Percentiles rank a stretch among this genome's conserved stretches.
These are phyloP conservation scores for Vitis hybrid DNA, from an alignment of 177 flowering plant genomes.

Conservation along the genomic window DNA sequence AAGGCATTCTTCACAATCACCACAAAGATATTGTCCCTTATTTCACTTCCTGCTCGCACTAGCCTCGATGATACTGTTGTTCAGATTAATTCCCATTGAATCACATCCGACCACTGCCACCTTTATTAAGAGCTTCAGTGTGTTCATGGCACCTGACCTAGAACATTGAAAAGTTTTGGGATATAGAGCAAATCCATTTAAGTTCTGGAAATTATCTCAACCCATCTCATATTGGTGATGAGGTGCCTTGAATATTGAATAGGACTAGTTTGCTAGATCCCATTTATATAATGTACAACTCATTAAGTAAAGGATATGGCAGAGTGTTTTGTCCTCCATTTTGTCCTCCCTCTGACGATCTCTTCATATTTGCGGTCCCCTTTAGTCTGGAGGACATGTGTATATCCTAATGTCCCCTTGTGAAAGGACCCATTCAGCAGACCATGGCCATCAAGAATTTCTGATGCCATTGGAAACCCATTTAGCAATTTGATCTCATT, in stretches of 20 bases:
- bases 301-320: conserved; percentile 22
- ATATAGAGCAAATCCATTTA: not conserved
- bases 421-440: conserved; percentile 26
- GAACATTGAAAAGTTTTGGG: not conserved
- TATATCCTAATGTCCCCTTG: conserved; percentile 37
- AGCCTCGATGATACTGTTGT: not conserved
- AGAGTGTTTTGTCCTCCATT: conserved; percentile 51
- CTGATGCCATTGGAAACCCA: conserved; percentile 38
- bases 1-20: not conserved
- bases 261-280: conserved; percentile 1
- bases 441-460: conserved; percentile 37
- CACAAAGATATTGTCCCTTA: not conserved
- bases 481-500: conserved; percentile 20
- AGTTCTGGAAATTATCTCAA: not conserved
- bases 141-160: not conserved
- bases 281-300: not conserved
- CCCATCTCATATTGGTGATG: not conserved
- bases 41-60: not conserved
- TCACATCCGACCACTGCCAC: not conserved
- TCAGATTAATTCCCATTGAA: not conserved
- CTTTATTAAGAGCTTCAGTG: not conserved
- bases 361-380: conserved; percentile 58
- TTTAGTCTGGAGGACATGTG: conserved; percentile 58
- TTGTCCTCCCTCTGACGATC: conserved; percentile 70
- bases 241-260: not conserved